A percentile compares a stretch with the other conserved stretches of the same genome.
These are phyloP conservation scores for Hygrophoropsis aurantiaca DNA, from an alignment of 768 basidiomycete species.

Conservation along the genomic window DNA sequence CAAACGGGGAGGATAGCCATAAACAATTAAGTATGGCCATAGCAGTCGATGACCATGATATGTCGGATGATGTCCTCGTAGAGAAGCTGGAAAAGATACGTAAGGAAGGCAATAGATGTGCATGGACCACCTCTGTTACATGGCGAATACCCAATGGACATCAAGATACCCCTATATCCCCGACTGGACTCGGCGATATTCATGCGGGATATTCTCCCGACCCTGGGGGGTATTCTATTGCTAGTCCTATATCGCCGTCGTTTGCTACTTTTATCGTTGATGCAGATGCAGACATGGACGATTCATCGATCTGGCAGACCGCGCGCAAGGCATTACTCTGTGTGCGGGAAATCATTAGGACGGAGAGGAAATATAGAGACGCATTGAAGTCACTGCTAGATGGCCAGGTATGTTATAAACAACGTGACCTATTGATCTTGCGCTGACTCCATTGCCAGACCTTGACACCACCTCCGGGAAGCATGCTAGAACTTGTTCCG, in stretches of 20 bases:
- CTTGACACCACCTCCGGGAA: slow-evolving; percentile 44
- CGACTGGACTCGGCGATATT: slow-evolving; percentile 1
- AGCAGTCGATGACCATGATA: slow-evolving; percentile 48
- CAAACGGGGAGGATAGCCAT: slow-evolving; percentile 33
- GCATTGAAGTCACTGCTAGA: slow-evolving; percentile 36
- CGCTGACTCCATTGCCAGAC: slow-evolving; percentile 29
- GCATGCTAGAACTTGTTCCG: slow-evolving; percentile 52
- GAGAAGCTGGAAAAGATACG: slow-evolving; percentile 47
- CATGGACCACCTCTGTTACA: not conserved
- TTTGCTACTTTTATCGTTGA: too few relatives aligned
- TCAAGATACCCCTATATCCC: slow-evolving; percentile 2
- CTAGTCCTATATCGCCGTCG: too few relatives aligned
- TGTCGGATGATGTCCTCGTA: slow-evolving; percentile 52
- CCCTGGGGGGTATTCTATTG: too few relatives aligned
- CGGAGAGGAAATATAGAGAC: slow-evolving; percentile 44
- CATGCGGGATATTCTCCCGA: too few relatives aligned
- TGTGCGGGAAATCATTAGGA: slow-evolving; percentile 48
- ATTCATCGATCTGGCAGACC: slow-evolving; percentile 31
- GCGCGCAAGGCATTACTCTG: slow-evolving; percentile 42
- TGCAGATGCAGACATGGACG: slow-evolving; percentile 15
- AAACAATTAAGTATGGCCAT: slow-evolving; percentile 42
- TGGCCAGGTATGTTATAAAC: slow-evolving; percentile 31
- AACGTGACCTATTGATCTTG: too few relatives aligned
- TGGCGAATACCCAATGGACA: too few relatives aligned
- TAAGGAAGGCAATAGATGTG: slow-evolving; percentile 12